Evolutionary conservation across 345 rosid genomes (phyloP), one percentile per base, ranked within the genome.

Genomic region (Salix purpurea): DNA sequence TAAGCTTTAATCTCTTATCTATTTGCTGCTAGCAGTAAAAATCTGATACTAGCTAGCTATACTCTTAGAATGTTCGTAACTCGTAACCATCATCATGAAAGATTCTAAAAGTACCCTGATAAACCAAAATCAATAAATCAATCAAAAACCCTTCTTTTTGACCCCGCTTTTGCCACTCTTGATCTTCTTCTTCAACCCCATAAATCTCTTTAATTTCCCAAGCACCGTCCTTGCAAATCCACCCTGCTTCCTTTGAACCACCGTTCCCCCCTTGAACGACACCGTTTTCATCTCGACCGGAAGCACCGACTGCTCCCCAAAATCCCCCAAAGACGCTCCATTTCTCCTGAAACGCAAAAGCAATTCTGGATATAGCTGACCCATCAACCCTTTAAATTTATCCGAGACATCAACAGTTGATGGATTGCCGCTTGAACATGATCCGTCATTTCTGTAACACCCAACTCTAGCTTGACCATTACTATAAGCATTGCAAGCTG

Each of bases 401-500:
- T 19, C 78, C 1, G 87, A 82, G 19, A 72, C 84, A 26, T 44
- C 72, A 11, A 64, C 74, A 7, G 1, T 16, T 5, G 23, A 6
- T 37, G 68, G 21, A 30, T 24, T 5, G 4, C 50, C 36, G 1
- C n/a, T 28, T 16, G 70, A n/a, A 15, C n/a, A 50, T 42, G 76
- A 36, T 15, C 11, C 74, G 5, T 76, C 85, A 12, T 28, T 60
- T 24, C 12, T 65, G 65, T 73, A 82, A 54, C 39, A 75, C 76
- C 94, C 91, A 28, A 88, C 76, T 71, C 76, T 64, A 19, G 66
- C 85, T 28, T 34, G 54, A 5, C 87, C 92, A 4, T 23, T 30
- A 12, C 48, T 44, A 37, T 90, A 90, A 7, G 79, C 86, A 58
- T 54, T 36, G 64, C 85, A 84, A 15, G 92, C 91, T 0, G 73